Conservation (phyloP, 495 filamentous ascomycete genomes). For the Daldinia loculata region DNA sequence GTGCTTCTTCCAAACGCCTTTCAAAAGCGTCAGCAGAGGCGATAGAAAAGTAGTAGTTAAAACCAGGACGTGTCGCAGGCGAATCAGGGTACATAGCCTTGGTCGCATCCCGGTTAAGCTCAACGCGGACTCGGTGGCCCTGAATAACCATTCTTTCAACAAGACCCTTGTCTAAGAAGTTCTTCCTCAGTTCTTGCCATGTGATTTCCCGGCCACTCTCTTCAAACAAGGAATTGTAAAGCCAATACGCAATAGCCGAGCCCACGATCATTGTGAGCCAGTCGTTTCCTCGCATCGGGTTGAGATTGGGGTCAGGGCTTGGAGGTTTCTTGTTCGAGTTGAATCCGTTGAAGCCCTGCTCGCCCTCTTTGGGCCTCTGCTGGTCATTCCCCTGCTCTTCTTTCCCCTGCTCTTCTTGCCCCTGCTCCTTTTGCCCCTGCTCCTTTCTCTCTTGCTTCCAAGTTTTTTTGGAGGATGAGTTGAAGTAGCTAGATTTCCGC, state of each 20-base stretch:
- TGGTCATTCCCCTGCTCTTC: conserved; percentile 35
- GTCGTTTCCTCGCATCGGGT: conserved; percentile 34
- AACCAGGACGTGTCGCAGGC: conserved; percentile 70
- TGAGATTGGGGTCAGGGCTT: conserved; percentile 21
- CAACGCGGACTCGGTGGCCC: conserved; percentile 76
- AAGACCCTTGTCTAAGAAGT: conserved; percentile 93
- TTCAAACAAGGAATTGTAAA: conserved; percentile 42
- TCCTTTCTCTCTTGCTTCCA: conserved; percentile 41
- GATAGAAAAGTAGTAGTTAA: conserved; percentile 93
- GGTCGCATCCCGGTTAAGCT: conserved; percentile 83
- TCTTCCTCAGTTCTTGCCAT: conserved; percentile 93
- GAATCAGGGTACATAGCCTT: conserved; percentile 83
- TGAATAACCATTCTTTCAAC: conserved; percentile 91
- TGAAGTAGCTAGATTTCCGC: background rate
- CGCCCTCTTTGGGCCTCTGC: conserved; percentile 31
- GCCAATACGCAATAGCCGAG: conserved; percentile 40
- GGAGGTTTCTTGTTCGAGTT: conserved; percentile 32
- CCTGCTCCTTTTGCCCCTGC: conserved; percentile 40
- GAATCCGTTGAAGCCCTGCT: conserved; percentile 30
- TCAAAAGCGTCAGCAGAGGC: conserved; percentile 95
- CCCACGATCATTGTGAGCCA: conserved; percentile 38
- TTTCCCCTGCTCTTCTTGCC: conserved; percentile 31
- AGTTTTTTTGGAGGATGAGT: background rate
- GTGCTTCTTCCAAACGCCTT: conserved; percentile 82
- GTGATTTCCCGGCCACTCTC: conserved; percentile 77